Evolutionary conservation across 306 rosid genomes (phyloP).

Genomic region (Datisca glomerata): DNA sequence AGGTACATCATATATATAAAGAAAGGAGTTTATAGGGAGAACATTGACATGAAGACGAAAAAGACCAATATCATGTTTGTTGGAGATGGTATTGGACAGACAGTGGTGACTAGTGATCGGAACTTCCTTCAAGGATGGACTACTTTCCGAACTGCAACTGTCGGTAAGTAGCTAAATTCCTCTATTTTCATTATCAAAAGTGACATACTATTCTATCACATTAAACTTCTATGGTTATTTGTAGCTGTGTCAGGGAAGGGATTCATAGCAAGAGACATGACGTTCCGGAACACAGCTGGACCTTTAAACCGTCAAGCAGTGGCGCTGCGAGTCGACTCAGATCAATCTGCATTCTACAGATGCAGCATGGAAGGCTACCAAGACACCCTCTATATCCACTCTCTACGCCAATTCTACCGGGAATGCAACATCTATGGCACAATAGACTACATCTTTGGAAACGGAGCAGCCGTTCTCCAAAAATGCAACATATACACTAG

Average conservation of each 20-base stretch:
- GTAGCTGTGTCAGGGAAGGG: constrained; percentile 37
- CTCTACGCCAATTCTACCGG: constrained; percentile 41
- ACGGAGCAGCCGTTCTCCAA: constrained; percentile 39
- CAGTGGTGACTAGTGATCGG: constrained; percentile 50
- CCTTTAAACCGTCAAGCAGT: constrained; percentile 37
- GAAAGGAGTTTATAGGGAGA: constrained; percentile 65
- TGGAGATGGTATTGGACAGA: constrained; percentile 79
- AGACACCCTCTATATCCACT: constrained; percentile 44
- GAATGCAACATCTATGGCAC: constrained; percentile 46
- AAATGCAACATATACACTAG: constrained; percentile 28
- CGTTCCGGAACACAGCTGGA: constrained; percentile 44
- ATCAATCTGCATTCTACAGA: constrained; percentile 31
- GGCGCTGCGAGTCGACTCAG: constrained; percentile 37
- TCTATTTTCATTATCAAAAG: too few relatives aligned
- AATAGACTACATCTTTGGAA: constrained; percentile 51
- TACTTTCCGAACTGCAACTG: constrained; percentile 83
- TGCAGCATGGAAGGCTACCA: constrained; percentile 55
- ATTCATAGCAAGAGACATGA: constrained; percentile 47
- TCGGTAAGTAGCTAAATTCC: too few relatives aligned
- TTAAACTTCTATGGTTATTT: not conserved
- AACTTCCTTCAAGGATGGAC: constrained; percentile 98
- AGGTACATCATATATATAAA: constrained; percentile 62
- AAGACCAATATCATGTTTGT: constrained; percentile 73
- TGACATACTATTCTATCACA: not conserved
- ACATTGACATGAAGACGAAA: constrained; percentile 69